These are phyloP conservation scores for Botryosphaeria agaves DNA, from an alignment of 2,329 filamentous ascomycete genomes.

Conservation along the genomic window DNA sequence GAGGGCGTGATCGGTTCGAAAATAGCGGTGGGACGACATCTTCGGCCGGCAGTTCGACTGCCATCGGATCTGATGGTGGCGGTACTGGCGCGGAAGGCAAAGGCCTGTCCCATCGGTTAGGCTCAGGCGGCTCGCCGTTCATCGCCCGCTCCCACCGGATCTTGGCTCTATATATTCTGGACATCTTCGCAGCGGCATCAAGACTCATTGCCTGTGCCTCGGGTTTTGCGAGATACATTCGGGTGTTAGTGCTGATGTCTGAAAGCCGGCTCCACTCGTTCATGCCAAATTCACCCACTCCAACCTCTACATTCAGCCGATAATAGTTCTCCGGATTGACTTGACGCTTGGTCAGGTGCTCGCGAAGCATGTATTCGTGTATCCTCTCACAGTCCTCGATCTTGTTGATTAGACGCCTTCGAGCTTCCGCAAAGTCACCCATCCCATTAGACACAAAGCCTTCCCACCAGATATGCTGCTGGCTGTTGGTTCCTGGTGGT, in stretches of 20 bases:
- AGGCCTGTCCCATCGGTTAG: slow-evolving; percentile 12
- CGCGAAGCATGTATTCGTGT: slow-evolving; percentile 69
- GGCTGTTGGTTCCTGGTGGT: slow-evolving; percentile 50
- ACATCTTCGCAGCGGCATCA: slow-evolving; percentile 61
- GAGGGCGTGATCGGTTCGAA: slow-evolving; percentile 6
- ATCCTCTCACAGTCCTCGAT: slow-evolving; percentile 91
- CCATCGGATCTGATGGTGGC: slow-evolving; percentile 28
- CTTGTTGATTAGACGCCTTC: slow-evolving; percentile 68
- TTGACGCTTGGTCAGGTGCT: slow-evolving; percentile 57
- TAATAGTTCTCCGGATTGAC: slow-evolving; percentile 87
- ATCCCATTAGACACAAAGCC: slow-evolving; percentile 55
- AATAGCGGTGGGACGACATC: slow-evolving; percentile 21
- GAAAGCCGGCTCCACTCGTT: slow-evolving; percentile 85
- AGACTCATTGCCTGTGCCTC: slow-evolving; percentile 64
- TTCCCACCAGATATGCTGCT: slow-evolving; percentile 74
- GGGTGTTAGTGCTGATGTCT: slow-evolving; percentile 82
- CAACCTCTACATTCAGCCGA: slow-evolving; percentile 89
- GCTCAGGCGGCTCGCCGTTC: slow-evolving; percentile 11
- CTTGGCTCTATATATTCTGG: slow-evolving; percentile 66
- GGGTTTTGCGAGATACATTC: slow-evolving; percentile 58
- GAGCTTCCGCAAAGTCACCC: slow-evolving; percentile 81
- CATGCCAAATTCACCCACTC: slow-evolving; percentile 95
- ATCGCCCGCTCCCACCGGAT: slow-evolving; percentile 40
- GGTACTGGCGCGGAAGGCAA: slow-evolving; percentile 16
- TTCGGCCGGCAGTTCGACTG: slow-evolving; percentile 43